Base-by-base conservation (phyloP, 805 yeast species). In the Ogataea pini region DNA sequence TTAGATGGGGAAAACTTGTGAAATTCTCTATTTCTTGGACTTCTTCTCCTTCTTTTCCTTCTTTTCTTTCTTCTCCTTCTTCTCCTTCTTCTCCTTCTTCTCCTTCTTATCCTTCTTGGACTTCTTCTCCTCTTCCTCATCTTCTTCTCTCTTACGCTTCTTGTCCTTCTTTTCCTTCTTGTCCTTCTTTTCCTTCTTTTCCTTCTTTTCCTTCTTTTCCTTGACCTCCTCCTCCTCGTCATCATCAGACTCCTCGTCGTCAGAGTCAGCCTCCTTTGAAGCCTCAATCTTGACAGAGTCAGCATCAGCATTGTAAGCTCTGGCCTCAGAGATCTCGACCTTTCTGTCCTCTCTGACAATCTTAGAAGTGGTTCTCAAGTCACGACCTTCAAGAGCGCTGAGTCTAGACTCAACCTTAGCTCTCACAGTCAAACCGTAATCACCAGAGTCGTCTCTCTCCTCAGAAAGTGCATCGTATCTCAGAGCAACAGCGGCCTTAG, bases 401-500 rank as follows among this genome's bases (percentile, higher is more conserved):
- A 94, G 82, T 76, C 99, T 86, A 50, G 89, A 79, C 75, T 94
- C 99, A 62, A 94, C 92, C 78, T 89, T 90, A 59, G 89, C 83
- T 75, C 99, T 85, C 59, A 87, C 92, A 59, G 84, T 86, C 60
- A 89, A 77, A 65, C 99, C 99, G 63, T 91, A 79, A 60, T 91
- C 96, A 56, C 97, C 97, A 54, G 89, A 81, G 65, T 94, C 98
- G 61, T 89, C 96, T 72, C 97, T 83, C 63, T 94, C 98, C 76
- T 94, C 99, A 56, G 97, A 86, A 53, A 94, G 77, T 27, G 97
- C 96, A 75, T 94, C 99, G 70, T 87, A 92, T 78, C 99, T 88
- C 61, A 92, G 77, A 54, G 97, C 88, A 63, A 94, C 95, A 47
- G 99, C 96, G 59, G 97, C 96, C 77, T 94, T 94, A 51, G 98